phyloP scores from a whole-genome alignment of 352 stramenopile species.

The Blastocystis sp. region DNA sequence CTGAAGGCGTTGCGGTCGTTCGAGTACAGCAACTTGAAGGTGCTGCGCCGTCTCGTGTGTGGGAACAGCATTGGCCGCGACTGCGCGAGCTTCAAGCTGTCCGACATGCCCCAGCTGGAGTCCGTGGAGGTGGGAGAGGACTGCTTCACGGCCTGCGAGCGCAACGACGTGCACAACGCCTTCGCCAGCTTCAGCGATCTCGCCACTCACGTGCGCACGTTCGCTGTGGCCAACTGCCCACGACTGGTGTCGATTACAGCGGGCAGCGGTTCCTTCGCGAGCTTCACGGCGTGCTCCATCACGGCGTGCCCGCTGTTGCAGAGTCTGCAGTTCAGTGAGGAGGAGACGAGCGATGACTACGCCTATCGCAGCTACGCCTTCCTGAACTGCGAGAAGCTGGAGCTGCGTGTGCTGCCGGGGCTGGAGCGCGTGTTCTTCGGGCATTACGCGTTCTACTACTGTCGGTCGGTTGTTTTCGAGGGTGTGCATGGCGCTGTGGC shows the following conservation, averaged over 20 bases:
- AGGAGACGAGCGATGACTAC: not conserved
- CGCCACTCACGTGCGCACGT: not conserved
- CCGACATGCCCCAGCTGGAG: not conserved
- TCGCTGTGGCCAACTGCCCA: conserved; percentile 19
- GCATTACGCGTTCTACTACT: conserved; percentile 53
- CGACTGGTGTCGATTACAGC: not conserved
- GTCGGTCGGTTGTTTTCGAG: not conserved
- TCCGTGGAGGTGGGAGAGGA: conserved; percentile 24
- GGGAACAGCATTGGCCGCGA: not conserved
- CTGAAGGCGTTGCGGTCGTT: not conserved
- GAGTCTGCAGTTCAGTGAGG: not conserved
- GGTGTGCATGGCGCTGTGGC: not conserved
- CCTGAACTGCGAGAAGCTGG: not conserved
- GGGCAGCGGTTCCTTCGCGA: conserved; percentile 41
- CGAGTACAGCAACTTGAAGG: not conserved
- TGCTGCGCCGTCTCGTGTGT: not conserved
- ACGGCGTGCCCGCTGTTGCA: not conserved
- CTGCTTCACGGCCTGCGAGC: conserved; percentile 7
- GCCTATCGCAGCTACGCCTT: conserved; percentile 45
- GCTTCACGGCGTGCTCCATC: conserved; percentile 16
- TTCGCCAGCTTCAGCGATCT: conserved; percentile 10
- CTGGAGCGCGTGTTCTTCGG: conserved; percentile 10
- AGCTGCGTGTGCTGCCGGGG: not conserved
- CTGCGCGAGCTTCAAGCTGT: conserved; percentile 5
- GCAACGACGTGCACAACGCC: conserved; percentile 12